Evolutionary conservation across 2,329 filamentous ascomycete species (phyloP), one percentile per base, ranked within the genome.

Genomic region (Rhynchosporium agropyri): DNA sequence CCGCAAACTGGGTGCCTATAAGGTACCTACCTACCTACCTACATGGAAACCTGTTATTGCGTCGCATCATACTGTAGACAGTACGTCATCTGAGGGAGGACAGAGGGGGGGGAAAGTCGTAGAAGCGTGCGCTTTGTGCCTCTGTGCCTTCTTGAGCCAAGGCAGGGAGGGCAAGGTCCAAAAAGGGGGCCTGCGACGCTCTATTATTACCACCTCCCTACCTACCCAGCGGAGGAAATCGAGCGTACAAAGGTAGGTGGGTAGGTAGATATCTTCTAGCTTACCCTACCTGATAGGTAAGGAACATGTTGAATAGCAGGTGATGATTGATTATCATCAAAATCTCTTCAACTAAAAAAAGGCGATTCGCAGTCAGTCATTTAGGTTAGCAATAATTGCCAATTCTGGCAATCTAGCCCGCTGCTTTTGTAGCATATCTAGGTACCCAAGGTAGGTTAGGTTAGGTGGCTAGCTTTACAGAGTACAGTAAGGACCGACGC

Each of bases 191-290:
- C 20, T 20, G 20, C 20, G 20, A 20, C 20, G 20, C 20, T 1
- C 20, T 20, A 20, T 20, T 20, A 20, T 20, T 20, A 20, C 20
- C 20, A 20, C 20, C 20, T 20, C 20, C 20, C 20, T 20, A 20
- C 20, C 20, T 20, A 20, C 20, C 20, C 33, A 26, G 12, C 15
- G 33, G 29, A 40, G 15, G 20, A 13, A 33, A 29, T 56, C 38
- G 53, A 56, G 42, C 53, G 53, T 45, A 56, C 53, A 45, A 26
- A 45, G 53, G n/a, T 56, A 29, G 26, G 45, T 40, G 53, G 53
- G 45, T 43, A 40, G 29, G 36, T 40, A 36, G 53, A 40, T 26
- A 40, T 46, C 7, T n/a, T 56, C 10, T 45, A 3, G 42, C 42
- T 15, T 29, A 5, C 13, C 33, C 2, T 36, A 36, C 29, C 49